A percentile compares a stretch with the other conserved stretches of the same genome.
phyloP scores from a whole-genome alignment of 2,329 filamentous ascomycete genomes.

The Phaeophleospora eucalypticola region DNA sequence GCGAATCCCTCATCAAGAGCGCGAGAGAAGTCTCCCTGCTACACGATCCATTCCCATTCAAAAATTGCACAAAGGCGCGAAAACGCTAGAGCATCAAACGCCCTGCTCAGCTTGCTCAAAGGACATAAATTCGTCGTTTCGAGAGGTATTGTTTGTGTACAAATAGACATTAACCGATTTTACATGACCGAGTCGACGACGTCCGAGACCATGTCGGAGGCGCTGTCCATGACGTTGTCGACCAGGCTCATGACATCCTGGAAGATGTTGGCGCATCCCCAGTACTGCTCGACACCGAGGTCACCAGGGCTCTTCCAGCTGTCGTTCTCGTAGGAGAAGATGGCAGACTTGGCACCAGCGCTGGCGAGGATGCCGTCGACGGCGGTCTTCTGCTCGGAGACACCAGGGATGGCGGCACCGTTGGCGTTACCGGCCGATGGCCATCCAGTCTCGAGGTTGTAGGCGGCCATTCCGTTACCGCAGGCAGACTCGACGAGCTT shows the following conservation, averaged over 20 bases:
- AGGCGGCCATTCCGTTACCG: conserved; percentile 60
- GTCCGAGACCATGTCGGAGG: background rate
- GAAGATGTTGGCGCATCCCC: conserved; percentile 56
- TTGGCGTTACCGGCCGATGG: conserved; percentile 67
- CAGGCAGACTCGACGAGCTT: conserved; percentile 67
- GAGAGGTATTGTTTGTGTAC: no score
- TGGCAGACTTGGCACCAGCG: conserved; percentile 65
- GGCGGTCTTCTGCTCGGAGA: conserved; percentile 63
- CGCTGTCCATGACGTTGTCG: background rate
- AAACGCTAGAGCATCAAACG: no score
- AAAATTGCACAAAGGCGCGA: no score
- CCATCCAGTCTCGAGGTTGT: conserved; percentile 92
- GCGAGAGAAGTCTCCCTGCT: no score
- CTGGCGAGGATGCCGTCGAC: conserved; percentile 65
- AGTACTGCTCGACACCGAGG: conserved; percentile 74
- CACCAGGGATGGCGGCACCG: conserved; percentile 66
- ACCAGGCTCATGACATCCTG: conserved; percentile 26
- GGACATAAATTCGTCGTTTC: background rate
- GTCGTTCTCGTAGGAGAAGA: conserved; percentile 81
- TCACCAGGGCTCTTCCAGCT: conserved; percentile 70
- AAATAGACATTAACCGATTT: conserved; percentile 3
- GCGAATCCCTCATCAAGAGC: no score
- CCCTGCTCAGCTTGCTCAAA: conserved; percentile 3
- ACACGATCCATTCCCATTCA: no score
- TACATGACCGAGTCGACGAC: background rate